phyloP scores from a whole-genome alignment of 2,329 filamentous ascomycete genomes.

The Calonectria hawksworthii region DNA sequence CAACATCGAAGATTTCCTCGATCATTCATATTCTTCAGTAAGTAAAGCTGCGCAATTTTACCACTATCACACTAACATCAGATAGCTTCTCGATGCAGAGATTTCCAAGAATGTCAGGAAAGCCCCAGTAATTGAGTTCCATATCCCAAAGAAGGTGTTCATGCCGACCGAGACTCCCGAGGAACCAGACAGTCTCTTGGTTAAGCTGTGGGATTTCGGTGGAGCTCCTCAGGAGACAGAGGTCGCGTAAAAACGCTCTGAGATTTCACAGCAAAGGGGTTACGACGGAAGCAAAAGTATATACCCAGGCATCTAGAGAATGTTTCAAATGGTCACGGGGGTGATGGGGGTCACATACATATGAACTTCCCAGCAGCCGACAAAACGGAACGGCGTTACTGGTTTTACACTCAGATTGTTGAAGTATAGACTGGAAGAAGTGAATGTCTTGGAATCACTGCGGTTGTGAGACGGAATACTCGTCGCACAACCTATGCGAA shows the following conservation, averaged over 20 bases:
- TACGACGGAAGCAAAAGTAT: neutral
- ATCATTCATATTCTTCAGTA: conserved; percentile 90
- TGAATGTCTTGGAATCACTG: neutral
- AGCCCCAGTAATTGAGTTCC: conserved; percentile 89
- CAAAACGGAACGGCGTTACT: neutral
- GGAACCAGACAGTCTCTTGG: conserved; percentile 68
- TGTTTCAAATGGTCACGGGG: neutral
- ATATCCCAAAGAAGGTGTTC: conserved; percentile 91
- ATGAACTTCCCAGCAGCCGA: neutral
- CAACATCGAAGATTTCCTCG: conserved; percentile 96
- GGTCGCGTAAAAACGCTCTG: conserved; percentile 19
- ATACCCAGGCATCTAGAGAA: conserved; percentile 24
- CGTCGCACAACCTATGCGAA: neutral
- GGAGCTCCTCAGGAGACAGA: conserved; percentile 22
- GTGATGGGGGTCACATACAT: neutral
- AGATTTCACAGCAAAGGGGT: neutral
- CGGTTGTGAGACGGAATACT: neutral
- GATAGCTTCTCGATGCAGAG: conserved; percentile 85
- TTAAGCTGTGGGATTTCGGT: conserved; percentile 73
- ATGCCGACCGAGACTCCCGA: conserved; percentile 63
- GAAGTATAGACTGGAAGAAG: neutral
- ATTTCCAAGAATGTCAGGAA: conserved; percentile 88
- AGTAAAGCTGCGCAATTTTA: conserved; percentile 50
- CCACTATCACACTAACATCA: conserved; percentile 48
- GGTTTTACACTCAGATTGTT: neutral